These are phyloP conservation scores for Corynespora cassiicola DNA, from an alignment of 2,329 filamentous ascomycete species.

Conservation along the genomic window DNA sequence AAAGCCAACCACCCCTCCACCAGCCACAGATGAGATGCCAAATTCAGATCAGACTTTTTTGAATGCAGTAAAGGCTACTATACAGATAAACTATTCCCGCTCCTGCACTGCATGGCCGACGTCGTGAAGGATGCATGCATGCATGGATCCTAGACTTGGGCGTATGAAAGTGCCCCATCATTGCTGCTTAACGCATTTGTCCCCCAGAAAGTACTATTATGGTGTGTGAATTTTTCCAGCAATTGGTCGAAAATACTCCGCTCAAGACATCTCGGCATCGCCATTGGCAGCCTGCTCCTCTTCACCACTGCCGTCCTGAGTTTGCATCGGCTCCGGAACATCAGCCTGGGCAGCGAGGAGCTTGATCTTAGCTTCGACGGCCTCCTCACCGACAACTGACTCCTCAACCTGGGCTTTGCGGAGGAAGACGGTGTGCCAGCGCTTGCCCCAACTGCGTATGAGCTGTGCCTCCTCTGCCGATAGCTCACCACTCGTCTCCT, in stretches of 20 bases:
- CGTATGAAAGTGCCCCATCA: no score
- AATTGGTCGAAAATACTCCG: background rate
- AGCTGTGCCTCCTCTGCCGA: slow-evolving; percentile 60
- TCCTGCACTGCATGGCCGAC: no score
- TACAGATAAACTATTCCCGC: no score
- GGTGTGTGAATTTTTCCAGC: background rate
- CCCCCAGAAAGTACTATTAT: background rate
- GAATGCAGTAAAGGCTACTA: no score
- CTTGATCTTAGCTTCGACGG: slow-evolving; percentile 54
- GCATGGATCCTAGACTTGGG: no score
- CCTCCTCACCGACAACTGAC: slow-evolving; percentile 66
- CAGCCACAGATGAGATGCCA: no score
- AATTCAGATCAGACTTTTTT: no score
- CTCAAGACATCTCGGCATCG: slow-evolving; percentile 20
- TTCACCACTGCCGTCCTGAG: slow-evolving; percentile 23
- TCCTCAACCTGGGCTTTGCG: slow-evolving; percentile 87
- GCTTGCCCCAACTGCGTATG: slow-evolving; percentile 79
- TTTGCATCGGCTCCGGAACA: slow-evolving; percentile 21
- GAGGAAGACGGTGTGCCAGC: slow-evolving; percentile 86
- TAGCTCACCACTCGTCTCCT: slow-evolving; percentile 57
- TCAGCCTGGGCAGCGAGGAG: slow-evolving; percentile 38
- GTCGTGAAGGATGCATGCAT: no score
- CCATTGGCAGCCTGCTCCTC: slow-evolving; percentile 28
- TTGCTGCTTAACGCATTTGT: no score
- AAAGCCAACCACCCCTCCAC: no score